These are phyloP conservation scores for Leccinum subtestaceum DNA, from an alignment of 768 basidiomycete genomes.

Conservation along the genomic window DNA sequence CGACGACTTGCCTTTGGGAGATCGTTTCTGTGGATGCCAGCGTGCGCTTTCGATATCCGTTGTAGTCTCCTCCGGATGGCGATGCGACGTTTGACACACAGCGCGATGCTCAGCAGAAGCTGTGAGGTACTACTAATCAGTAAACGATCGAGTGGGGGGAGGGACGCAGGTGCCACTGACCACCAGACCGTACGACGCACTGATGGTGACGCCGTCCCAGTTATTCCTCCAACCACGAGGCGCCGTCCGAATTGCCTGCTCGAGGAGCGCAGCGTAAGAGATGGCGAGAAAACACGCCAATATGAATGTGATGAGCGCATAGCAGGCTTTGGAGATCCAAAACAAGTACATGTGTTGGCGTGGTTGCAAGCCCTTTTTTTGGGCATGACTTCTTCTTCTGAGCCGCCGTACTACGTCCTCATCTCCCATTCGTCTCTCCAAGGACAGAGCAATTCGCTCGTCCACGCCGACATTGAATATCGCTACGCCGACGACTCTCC, in stretches of 20 bases:
- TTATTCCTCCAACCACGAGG: constrained; percentile 58
- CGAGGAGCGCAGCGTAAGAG: constrained; percentile 62
- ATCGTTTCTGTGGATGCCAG: constrained; percentile 50
- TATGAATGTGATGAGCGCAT: constrained; percentile 49
- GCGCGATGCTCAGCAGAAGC: constrained; percentile 56
- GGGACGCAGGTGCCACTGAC: constrained; percentile 42
- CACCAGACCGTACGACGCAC: constrained; percentile 66
- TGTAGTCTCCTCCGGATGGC: constrained; percentile 63
- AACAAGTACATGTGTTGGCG: constrained; percentile 24
- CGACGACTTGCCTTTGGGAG: constrained; percentile 53
- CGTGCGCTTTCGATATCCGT: constrained; percentile 62
- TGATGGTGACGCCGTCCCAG: constrained; percentile 65
- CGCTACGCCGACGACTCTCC: constrained; percentile 80
- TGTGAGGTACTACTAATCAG: constrained; percentile 21
- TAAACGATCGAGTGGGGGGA: background rate
- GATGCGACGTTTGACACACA: constrained; percentile 68
- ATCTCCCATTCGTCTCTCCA: constrained; percentile 54
- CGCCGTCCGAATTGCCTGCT: constrained; percentile 70
- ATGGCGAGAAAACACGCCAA: constrained; percentile 55
- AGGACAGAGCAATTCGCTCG: constrained; percentile 36
- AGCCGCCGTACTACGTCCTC: constrained; percentile 66
- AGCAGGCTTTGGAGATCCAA: constrained; percentile 54
- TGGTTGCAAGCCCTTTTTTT: background rate
- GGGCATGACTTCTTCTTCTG: constrained; percentile 17
- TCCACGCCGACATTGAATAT: constrained; percentile 76